Conservation (phyloP, 139 green algal genomes). For the Chlorella sp. region DNA sequence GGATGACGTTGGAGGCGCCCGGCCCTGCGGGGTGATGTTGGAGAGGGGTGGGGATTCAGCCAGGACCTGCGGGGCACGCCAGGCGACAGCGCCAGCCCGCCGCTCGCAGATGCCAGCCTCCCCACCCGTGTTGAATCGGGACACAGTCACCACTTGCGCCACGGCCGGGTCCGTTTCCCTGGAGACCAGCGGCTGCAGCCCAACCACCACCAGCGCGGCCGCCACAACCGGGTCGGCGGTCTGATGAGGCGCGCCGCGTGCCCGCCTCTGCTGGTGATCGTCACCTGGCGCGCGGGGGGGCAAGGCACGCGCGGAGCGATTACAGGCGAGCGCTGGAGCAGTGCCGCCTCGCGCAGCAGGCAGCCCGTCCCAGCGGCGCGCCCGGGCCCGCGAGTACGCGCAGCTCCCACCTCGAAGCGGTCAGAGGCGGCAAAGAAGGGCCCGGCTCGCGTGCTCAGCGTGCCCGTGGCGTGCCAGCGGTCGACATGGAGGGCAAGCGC, state of each 20-base stretch:
- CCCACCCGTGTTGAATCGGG: constrained; percentile 29
- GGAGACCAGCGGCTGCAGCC: constrained; percentile 83
- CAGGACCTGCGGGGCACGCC: not conserved
- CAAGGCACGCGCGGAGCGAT: too few relatives aligned
- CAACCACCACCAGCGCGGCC: constrained; percentile 64
- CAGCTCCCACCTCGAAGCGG: too few relatives aligned
- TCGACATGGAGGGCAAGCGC: constrained; percentile 84
- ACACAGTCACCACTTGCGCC: constrained; percentile 80
- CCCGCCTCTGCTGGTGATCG: constrained; percentile 67
- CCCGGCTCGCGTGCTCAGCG: constrained; percentile 59
- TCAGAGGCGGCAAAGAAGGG: constrained; percentile 81
- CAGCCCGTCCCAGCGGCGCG: too few relatives aligned
- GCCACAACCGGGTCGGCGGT: constrained; percentile 79
- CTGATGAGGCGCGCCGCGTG: constrained; percentile 88
- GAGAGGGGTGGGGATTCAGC: not conserved
- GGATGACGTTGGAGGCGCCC: constrained; percentile 85
- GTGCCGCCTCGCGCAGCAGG: too few relatives aligned
- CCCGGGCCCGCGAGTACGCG: too few relatives aligned
- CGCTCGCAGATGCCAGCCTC: not conserved
- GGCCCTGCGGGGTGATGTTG: constrained; percentile 58
- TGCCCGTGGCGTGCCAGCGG: constrained; percentile 57
- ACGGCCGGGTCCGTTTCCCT: constrained; percentile 79
- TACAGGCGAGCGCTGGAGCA: too few relatives aligned
- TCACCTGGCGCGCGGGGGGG: too few relatives aligned
- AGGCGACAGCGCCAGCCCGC: not conserved